These are phyloP conservation scores for Cudoniella acicularis DNA, from an alignment of 495 filamentous ascomycete genomes.

Conservation along the genomic window DNA sequence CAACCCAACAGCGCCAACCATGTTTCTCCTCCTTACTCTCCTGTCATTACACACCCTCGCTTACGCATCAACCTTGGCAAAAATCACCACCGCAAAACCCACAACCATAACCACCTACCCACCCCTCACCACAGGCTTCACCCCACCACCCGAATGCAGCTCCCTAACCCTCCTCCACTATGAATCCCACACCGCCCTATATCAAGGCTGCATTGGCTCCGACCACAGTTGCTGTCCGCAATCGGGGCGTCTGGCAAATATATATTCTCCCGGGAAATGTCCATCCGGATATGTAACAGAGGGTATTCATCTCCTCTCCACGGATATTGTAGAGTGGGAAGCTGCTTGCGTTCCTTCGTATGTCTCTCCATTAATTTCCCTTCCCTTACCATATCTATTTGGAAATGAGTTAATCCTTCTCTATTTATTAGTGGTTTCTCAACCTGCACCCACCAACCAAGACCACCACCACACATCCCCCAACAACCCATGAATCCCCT, in stretches of 20 bases:
- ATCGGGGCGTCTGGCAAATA: not conserved
- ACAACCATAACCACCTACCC: no score
- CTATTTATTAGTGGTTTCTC: not conserved
- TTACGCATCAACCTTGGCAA: no score
- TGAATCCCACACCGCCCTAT: not conserved
- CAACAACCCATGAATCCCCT: no score
- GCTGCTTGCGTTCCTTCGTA: not conserved
- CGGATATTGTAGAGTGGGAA: slow-evolving; percentile 1
- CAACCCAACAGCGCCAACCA: no score
- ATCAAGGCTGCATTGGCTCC: not conserved
- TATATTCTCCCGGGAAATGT: not conserved
- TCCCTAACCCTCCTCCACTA: not conserved
- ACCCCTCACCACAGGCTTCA: not conserved
- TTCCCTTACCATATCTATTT: no score
- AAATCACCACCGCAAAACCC: no score
- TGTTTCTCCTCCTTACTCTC: no score
- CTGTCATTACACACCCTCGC: no score
- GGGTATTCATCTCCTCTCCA: not conserved
- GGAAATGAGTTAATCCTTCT: not conserved
- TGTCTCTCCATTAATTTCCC: not conserved
- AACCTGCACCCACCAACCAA: not conserved
- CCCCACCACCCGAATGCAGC: not conserved
- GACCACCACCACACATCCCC: no score
- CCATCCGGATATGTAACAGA: not conserved
- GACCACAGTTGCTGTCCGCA: not conserved